Evolutionary conservation across 345 rosid species (phyloP), one percentile per base, ranked within the genome.

Genomic region (Noccaea bulbosa): DNA sequence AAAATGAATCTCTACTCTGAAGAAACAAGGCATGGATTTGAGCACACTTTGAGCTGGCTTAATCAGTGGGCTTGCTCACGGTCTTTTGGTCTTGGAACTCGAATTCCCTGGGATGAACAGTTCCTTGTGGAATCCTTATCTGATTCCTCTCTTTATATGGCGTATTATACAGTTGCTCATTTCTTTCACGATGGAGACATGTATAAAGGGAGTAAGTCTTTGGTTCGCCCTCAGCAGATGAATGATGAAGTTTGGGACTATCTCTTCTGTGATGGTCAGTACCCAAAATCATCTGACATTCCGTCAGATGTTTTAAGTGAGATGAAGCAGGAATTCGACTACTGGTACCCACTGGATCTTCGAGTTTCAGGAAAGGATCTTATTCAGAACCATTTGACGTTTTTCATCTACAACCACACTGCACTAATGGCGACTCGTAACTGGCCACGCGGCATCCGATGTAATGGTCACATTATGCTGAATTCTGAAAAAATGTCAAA

Each of bases 61-160:
- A 93, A 91, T 77, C 98, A 91, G 77, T 93, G 98, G 97, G 98
- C 97, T 50, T 91, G 98, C 78, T 93, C 98, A n/a, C 85, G 98
- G 27, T 91, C 97, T 49, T 89, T 91, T 77, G 98, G 98, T 63
- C 91, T 93, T 15, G 98, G 98, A 49, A 88, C 97, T 37, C 92
- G 87, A 52, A 93, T 93, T 77, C 98, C 98, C 1, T 93, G 94
- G 96, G 98, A 93, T 60, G 87, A 87, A 40, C 88, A 87, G 62
- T 93, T 91, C 76, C 86, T 93, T 47, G 96, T 87, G 8, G 96
- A 91, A 81, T 93, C 98, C 41, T 83, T 93, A 65, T 93, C 98
- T 5, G 98, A 93, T 75, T 87, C 97, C n/a, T 83, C 98, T 59
- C 81, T 91, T 16, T 93, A 93, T 81, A 91, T 91, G 98, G 92